Percentiles rank a stretch among this genome's conserved stretches.
phyloP scores from a whole-genome alignment of 2,329 filamentous ascomycete species.

The Didymosphaeria variabile region DNA sequence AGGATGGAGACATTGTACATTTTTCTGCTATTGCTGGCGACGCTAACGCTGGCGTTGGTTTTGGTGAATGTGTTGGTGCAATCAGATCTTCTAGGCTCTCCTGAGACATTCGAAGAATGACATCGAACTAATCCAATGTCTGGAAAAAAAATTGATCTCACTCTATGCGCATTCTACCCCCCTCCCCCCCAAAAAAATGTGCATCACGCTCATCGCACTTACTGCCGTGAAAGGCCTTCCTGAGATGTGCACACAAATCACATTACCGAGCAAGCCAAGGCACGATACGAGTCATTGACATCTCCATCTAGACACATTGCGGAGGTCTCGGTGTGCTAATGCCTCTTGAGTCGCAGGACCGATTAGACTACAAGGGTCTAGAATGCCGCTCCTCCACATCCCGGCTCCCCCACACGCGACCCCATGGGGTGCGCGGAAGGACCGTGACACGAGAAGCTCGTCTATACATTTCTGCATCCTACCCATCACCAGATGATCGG shows the following conservation, averaged over 20 bases:
- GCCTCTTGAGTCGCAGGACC: background rate
- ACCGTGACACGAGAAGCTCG: background rate
- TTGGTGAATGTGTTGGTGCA: constrained; percentile 52
- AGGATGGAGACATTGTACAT: constrained; percentile 53
- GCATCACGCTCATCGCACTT: too few species aligned
- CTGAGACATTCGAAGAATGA: background rate
- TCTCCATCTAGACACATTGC: too few species aligned
- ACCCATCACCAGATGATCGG: background rate
- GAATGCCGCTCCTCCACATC: background rate
- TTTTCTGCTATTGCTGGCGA: constrained; percentile 49
- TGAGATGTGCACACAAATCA: too few species aligned
- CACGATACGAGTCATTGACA: too few species aligned
- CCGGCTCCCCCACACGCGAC: constrained; percentile 6
- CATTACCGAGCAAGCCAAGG: too few species aligned
- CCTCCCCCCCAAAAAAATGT: too few species aligned
- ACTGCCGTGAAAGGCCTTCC: too few species aligned
- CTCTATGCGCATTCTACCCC: too few species aligned
- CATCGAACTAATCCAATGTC: background rate
- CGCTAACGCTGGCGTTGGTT: constrained; percentile 46
- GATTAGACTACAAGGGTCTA: background rate
- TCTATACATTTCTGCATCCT: background rate
- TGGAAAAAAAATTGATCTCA: background rate
- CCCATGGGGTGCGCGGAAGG: constrained; percentile 3
- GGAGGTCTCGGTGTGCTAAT: background rate
- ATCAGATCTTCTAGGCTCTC: constrained; percentile 36